These are phyloP conservation scores for Acorus gramineus DNA, from an alignment of 106 monocot species.

Conservation along the genomic window DNA sequence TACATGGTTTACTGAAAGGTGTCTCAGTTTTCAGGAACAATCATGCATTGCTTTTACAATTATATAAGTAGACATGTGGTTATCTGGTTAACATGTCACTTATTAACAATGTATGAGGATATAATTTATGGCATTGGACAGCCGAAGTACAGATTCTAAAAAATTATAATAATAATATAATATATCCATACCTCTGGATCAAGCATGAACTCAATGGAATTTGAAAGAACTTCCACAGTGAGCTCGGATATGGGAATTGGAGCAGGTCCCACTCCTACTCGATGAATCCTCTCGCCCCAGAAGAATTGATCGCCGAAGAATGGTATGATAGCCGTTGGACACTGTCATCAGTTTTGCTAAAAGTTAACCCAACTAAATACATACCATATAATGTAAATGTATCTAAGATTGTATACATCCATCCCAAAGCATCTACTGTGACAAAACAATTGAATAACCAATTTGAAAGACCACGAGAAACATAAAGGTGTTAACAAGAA, in stretches of 20 bases:
- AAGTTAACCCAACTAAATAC: neutral
- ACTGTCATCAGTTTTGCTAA: slow-evolving; percentile 29
- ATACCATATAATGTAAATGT: neutral
- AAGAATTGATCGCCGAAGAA: slow-evolving; percentile 98
- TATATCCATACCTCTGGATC: slow-evolving; percentile 56
- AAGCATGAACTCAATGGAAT: slow-evolving; percentile 87
- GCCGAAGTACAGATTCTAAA: too few relatives aligned
- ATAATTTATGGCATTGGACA: too few relatives aligned
- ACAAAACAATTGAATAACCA: too few relatives aligned
- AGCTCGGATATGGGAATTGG: slow-evolving; percentile 90
- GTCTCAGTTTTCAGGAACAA: too few relatives aligned
- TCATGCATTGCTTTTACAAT: too few relatives aligned
- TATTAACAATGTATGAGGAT: too few relatives aligned
- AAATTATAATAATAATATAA: too few relatives aligned
- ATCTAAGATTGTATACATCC: too few relatives aligned
- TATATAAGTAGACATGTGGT: too few relatives aligned
- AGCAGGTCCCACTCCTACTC: slow-evolving; percentile 72
- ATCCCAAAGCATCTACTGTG: neutral
- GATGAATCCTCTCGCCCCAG: slow-evolving; percentile 78
- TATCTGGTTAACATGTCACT: too few relatives aligned
- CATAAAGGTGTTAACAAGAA: neutral
- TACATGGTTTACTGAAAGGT: too few relatives aligned
- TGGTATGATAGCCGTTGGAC: slow-evolving; percentile 85
- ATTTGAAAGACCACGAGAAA: neutral
- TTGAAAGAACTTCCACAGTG: slow-evolving; percentile 46